Conservation (phyloP, 2,329 filamentous ascomycete species). For the Aspergillus alliaceus region DNA sequence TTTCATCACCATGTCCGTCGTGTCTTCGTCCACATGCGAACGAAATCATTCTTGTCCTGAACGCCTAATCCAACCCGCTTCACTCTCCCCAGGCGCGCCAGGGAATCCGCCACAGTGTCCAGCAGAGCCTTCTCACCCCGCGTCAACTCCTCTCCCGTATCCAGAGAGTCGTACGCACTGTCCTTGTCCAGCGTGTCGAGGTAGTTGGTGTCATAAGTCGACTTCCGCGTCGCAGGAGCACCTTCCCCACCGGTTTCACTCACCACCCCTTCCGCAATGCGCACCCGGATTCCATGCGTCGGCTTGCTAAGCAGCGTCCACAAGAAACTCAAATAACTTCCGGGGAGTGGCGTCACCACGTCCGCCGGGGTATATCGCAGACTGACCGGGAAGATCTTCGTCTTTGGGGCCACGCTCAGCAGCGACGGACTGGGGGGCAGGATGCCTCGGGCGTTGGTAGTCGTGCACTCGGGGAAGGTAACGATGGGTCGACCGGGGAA, state of each 20-base stretch:
- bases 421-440: conserved; percentile 79
- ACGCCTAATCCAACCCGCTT: conserved; percentile 85
- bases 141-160: conserved; percentile 32
- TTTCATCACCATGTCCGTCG: conserved; percentile 26
- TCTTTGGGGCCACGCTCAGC: conserved; percentile 63
- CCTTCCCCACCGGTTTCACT: conserved; percentile 28
- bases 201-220: conserved; percentile 47
- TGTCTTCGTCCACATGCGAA: conserved; percentile 65
- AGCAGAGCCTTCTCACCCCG: conserved; percentile 68
- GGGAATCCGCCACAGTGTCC: conserved; percentile 77
- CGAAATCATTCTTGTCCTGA: conserved; percentile 78
- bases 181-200: conserved; percentile 46
- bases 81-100: conserved; percentile 83
- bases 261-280: conserved; percentile 74
- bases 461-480: conserved; percentile 91
- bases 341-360: conserved; percentile 85
- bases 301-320: conserved; percentile 84
- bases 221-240: conserved; percentile 19
- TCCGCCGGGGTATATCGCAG: conserved; percentile 86
- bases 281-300: conserved; percentile 85
- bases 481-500: conserved; percentile 76
- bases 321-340: conserved; percentile 69
- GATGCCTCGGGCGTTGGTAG: conserved; percentile 89
- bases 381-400: conserved; percentile 86
- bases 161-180: conserved; percentile 22